phyloP scores from a whole-genome alignment of 345 rosid genomes.

The Boechera divaricarpa region DNA sequence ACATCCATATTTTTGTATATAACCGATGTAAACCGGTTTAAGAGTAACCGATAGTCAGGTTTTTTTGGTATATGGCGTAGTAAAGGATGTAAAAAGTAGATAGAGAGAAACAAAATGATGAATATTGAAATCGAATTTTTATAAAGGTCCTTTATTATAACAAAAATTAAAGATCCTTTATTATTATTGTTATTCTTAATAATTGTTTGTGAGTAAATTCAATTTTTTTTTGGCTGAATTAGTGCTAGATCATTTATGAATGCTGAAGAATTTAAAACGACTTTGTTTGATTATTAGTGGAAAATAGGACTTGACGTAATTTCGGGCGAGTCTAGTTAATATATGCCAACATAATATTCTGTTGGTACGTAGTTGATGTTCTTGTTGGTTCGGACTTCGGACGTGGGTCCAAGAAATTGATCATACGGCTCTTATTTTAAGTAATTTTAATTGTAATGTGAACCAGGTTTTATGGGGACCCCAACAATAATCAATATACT shows the following conservation, averaged over 20 bases:
- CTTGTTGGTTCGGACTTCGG: neutral
- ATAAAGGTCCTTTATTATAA: neutral
- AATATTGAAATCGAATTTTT: neutral
- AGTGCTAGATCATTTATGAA: conserved; percentile 11
- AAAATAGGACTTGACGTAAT: conserved; percentile 23
- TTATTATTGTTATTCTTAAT: neutral
- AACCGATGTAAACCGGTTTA: conserved; percentile 10
- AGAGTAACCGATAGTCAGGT: conserved; percentile 6
- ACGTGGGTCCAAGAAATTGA: conserved; percentile 44
- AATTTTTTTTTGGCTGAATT: neutral
- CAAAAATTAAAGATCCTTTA: neutral
- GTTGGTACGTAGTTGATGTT: conserved; percentile 33
- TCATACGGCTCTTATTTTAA: conserved; percentile 36
- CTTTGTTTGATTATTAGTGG: conserved; percentile 30
- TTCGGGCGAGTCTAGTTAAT: conserved; percentile 36
- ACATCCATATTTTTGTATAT: neutral
- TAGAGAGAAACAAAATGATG: conserved; percentile 3
- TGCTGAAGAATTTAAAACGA: conserved; percentile 21
- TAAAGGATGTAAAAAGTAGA: conserved; percentile 9
- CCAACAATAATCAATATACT: conserved; percentile 5
- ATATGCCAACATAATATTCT: conserved; percentile 34
- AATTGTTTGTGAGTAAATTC: neutral
- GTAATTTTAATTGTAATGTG: conserved; percentile 29
- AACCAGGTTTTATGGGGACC: conserved; percentile 24
- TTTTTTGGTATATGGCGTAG: conserved; percentile 3